These are phyloP conservation scores for Cicer chorassanicum DNA, from an alignment of 306 rosid genomes.

Conservation along the genomic window DNA sequence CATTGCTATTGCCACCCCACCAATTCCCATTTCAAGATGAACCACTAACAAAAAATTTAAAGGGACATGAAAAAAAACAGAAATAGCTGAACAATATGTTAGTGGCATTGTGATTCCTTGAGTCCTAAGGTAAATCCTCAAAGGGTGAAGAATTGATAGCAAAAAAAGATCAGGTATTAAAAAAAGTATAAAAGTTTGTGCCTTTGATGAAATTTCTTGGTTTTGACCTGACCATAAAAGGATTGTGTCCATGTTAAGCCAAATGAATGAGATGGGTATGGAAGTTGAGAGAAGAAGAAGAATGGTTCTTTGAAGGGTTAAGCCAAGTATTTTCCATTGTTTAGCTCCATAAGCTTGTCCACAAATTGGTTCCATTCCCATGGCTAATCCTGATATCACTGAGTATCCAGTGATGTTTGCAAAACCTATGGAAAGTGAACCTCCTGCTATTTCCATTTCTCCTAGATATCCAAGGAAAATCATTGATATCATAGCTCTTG, in stretches of 20 bases:
- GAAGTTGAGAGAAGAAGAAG: slow-evolving; percentile 80
- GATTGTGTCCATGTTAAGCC: slow-evolving; percentile 82
- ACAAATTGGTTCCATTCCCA: slow-evolving; percentile 99
- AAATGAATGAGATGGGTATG: slow-evolving; percentile 82
- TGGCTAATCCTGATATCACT: slow-evolving; percentile 91
- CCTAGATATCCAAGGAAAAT: slow-evolving; percentile 93
- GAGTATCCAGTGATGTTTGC: slow-evolving; percentile 99
- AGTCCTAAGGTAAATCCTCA: slow-evolving; percentile 83
- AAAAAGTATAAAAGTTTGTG: slow-evolving; percentile 75
- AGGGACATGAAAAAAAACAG: slow-evolving; percentile 80
- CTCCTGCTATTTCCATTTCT: slow-evolving; percentile 92
- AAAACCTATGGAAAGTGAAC: slow-evolving; percentile 90
- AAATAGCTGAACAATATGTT: slow-evolving; percentile 82
- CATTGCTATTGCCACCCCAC: slow-evolving; percentile 92
- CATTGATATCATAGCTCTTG: slow-evolving; percentile 98
- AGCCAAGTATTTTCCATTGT: slow-evolving; percentile 84
- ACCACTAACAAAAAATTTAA: slow-evolving; percentile 72
- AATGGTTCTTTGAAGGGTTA: slow-evolving; percentile 84
- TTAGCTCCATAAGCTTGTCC: slow-evolving; percentile 97
- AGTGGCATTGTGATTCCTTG: slow-evolving; percentile 81
- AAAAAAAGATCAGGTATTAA: slow-evolving; percentile 85
- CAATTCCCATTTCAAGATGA: slow-evolving; percentile 70
- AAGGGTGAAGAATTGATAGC: slow-evolving; percentile 91
- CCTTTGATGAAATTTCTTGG: slow-evolving; percentile 72
- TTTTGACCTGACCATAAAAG: slow-evolving; percentile 94